Evolutionary conservation across 345 rosid genomes (phyloP).

Genomic region (Eucalyptus pauciflora): DNA sequence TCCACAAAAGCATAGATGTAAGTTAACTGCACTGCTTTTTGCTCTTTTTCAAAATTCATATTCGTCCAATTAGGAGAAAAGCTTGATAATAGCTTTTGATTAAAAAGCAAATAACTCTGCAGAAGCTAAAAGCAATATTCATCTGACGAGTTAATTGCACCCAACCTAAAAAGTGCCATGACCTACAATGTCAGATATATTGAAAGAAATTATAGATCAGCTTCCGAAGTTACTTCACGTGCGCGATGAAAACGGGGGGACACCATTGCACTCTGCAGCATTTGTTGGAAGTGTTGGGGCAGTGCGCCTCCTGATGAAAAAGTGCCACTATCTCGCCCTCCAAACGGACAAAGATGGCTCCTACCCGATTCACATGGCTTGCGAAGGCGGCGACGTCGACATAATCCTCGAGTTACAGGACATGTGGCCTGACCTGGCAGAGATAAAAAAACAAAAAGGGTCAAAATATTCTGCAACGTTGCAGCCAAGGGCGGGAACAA

Average conservation of each 20-base stretch:
- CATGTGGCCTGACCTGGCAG: too few relatives aligned
- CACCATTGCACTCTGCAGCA: too few relatives aligned
- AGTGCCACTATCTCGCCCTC: rapidly evolving
- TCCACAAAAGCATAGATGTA: too few relatives aligned
- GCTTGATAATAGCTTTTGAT: background rate
- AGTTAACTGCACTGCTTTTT: background rate
- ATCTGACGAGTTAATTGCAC: background rate
- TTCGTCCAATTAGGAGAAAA: background rate
- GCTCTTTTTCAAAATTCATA: background rate
- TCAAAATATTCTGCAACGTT: too few relatives aligned
- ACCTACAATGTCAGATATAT: rapidly evolving
- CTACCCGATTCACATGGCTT: too few relatives aligned
- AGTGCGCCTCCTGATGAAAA: rapidly evolving
- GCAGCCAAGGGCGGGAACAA: too few relatives aligned
- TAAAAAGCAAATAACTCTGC: background rate
- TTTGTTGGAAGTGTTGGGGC: rapidly evolving
- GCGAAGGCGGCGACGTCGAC: rapidly evolving
- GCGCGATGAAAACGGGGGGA: too few relatives aligned
- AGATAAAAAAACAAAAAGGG: too few relatives aligned
- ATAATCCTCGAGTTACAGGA: rapidly evolving
- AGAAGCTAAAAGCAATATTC: background rate
- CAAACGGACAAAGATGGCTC: too few relatives aligned
- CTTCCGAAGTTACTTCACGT: too few relatives aligned
- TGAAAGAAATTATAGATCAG: too few relatives aligned
- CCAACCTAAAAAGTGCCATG: too few relatives aligned